These are phyloP conservation scores for Paracamarosporium sp. DNA, from an alignment of 2,329 filamentous ascomycete species.

Conservation along the genomic window DNA sequence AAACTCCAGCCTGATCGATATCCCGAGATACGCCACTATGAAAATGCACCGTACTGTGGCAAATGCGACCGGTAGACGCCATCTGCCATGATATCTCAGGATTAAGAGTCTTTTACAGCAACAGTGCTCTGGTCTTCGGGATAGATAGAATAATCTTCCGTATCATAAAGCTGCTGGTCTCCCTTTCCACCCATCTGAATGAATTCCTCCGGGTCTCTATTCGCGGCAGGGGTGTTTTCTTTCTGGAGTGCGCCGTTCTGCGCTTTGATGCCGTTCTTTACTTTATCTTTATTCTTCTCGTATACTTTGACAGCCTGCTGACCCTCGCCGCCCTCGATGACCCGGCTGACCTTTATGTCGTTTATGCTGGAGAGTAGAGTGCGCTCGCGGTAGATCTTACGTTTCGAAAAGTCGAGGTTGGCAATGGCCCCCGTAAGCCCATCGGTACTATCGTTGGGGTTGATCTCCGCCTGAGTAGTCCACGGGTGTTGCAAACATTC, in stretches of 20 bases:
- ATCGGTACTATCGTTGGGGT: constrained; percentile 84
- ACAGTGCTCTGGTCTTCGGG: constrained; percentile 24
- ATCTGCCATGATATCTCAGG: not conserved
- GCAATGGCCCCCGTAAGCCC: constrained; percentile 88
- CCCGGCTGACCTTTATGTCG: constrained; percentile 68
- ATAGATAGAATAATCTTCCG: constrained; percentile 60
- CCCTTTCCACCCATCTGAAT: constrained; percentile 85
- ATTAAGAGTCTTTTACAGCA: constrained; percentile 8
- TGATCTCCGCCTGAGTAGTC: constrained; percentile 67
- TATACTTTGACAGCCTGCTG: constrained; percentile 53
- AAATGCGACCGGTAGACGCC: constrained; percentile 23
- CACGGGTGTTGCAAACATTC: constrained; percentile 92
- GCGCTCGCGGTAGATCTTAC: constrained; percentile 80
- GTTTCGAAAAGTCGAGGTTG: constrained; percentile 80
- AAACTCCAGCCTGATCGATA: constrained; percentile 21
- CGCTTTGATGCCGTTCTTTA: constrained; percentile 20
- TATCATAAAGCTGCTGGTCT: constrained; percentile 77
- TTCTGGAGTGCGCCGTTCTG: constrained; percentile 33
- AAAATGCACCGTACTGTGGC: not conserved
- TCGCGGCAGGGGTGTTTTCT: constrained; percentile 72
- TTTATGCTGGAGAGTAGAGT: constrained; percentile 86
- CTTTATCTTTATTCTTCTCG: constrained; percentile 43
- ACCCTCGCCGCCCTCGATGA: constrained; percentile 63
- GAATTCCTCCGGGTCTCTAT: constrained; percentile 76
- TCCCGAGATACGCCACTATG: not conserved